These are phyloP conservation scores for Fusarium paranaense DNA, from an alignment of 2,329 filamentous ascomycete species.

Conservation along the genomic window DNA sequence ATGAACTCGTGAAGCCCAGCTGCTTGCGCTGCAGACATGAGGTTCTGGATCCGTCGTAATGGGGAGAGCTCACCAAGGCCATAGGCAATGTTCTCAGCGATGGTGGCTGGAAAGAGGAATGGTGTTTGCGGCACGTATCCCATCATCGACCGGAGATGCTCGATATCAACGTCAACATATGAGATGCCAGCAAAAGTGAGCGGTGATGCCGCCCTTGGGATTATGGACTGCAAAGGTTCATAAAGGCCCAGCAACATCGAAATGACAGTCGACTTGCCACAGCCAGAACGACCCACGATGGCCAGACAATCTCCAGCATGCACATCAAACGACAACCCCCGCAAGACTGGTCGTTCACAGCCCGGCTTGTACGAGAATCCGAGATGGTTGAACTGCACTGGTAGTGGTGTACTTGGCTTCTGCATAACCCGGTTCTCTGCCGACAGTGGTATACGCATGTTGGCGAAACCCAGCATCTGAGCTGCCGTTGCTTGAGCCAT, in stretches of 20 bases:
- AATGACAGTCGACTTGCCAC: slow-evolving; percentile 90
- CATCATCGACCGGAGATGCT: slow-evolving; percentile 69
- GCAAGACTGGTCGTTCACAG: slow-evolving; percentile 65
- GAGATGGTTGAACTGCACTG: slow-evolving; percentile 65
- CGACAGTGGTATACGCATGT: slow-evolving; percentile 65
- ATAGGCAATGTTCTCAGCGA: slow-evolving; percentile 86
- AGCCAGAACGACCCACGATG: slow-evolving; percentile 86
- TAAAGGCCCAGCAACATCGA: slow-evolving; percentile 82
- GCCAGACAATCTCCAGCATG: slow-evolving; percentile 74
- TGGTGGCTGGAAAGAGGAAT: slow-evolving; percentile 80
- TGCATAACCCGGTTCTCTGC: slow-evolving; percentile 66
- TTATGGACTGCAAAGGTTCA: slow-evolving; percentile 45
- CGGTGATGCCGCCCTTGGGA: slow-evolving; percentile 39
- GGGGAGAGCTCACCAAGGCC: slow-evolving; percentile 71
- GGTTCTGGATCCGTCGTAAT: slow-evolving; percentile 56
- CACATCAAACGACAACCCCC: slow-evolving; percentile 74
- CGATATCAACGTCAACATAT: slow-evolving; percentile 69
- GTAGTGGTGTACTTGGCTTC: slow-evolving; percentile 45
- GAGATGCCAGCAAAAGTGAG: slow-evolving; percentile 71
- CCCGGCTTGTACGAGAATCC: slow-evolving; percentile 78
- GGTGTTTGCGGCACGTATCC: slow-evolving; percentile 78
- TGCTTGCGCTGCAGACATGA: slow-evolving; percentile 64
- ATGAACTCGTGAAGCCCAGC: slow-evolving; percentile 84
- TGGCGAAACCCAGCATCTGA: slow-evolving; percentile 77
- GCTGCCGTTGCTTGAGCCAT: slow-evolving; percentile 78